Percentiles rank a stretch among this genome's conserved stretches.
Conservation (phyloP, 169 alveolate genomes). For the Pseudocohnilembus persalinus region DNA sequence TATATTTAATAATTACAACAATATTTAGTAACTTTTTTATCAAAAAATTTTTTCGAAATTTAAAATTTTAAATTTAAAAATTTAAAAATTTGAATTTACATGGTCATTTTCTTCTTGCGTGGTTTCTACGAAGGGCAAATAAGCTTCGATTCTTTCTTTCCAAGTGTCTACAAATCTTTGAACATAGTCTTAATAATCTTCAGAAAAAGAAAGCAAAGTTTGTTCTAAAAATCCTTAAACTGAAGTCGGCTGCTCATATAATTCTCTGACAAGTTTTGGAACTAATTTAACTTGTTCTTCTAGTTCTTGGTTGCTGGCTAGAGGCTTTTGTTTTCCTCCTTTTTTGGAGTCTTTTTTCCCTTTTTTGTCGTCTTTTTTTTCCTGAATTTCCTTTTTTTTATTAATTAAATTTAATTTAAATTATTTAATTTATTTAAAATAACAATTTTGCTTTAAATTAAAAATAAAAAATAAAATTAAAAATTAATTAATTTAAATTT, state of each 20-base stretch:
- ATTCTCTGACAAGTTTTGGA: slow-evolving; percentile 53
- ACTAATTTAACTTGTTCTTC: slow-evolving; percentile 54
- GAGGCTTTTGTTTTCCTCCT: slow-evolving; percentile 47
- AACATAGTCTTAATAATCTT: slow-evolving; percentile 55
- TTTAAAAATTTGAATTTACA: background rate
- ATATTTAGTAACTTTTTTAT: too few species aligned
- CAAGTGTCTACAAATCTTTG: slow-evolving; percentile 33
- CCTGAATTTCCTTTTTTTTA: slow-evolving; percentile 49
- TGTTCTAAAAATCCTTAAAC: slow-evolving; percentile 56
- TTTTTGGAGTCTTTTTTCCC: slow-evolving; percentile 11
- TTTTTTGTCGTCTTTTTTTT: slow-evolving; percentile 54
- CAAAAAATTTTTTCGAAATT: background rate
- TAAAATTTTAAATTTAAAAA: too few species aligned
- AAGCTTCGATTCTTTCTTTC: slow-evolving; percentile 40
- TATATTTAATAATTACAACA: too few species aligned
- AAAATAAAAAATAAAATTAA: too few species aligned
- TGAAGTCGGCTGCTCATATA: slow-evolving; percentile 49
- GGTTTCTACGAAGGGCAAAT: slow-evolving; percentile 43
- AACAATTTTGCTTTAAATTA: too few species aligned
- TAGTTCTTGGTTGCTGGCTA: slow-evolving; percentile 38
- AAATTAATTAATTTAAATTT: too few species aligned
- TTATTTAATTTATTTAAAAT: too few species aligned
- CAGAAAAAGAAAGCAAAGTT: slow-evolving; percentile 53
- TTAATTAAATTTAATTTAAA: slow-evolving; percentile 45
- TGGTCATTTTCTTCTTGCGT: slow-evolving; percentile 56